Evolutionary conservation across 768 basidiomycete species (phyloP).

Genomic region (Suillus lakei): DNA sequence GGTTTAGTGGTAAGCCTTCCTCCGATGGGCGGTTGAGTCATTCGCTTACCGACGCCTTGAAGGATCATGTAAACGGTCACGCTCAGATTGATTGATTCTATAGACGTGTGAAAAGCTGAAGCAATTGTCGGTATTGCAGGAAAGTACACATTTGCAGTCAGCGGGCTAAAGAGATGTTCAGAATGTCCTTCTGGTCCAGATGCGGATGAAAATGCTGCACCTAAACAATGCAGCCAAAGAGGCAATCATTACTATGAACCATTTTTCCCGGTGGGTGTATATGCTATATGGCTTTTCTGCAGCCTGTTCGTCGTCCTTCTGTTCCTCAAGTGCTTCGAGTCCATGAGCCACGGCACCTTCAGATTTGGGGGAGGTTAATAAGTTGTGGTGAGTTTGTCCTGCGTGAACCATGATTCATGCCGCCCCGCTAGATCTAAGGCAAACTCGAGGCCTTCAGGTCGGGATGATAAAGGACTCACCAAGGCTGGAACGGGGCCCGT

Average conservation of each 20-base stretch:
- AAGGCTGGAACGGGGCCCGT: neutral
- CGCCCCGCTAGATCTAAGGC: neutral
- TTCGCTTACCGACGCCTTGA: slow-evolving; percentile 47
- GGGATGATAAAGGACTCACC: neutral
- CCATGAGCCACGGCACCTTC: too few relatives aligned
- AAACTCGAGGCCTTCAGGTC: neutral
- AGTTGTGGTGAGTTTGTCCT: neutral
- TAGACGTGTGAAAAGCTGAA: slow-evolving; percentile 59
- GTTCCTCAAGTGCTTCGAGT: neutral
- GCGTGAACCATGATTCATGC: neutral
- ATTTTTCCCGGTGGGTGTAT: slow-evolving; percentile 63
- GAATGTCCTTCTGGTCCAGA: neutral
- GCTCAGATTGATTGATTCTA: slow-evolving; percentile 78
- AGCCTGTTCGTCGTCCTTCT: neutral
- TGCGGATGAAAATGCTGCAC: slow-evolving; percentile 30
- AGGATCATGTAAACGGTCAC: slow-evolving; percentile 66
- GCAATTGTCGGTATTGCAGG: slow-evolving; percentile 78
- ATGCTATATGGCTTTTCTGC: slow-evolving; percentile 44
- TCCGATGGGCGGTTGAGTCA: neutral
- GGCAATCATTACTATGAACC: slow-evolving; percentile 64
- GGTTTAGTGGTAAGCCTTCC: too few relatives aligned
- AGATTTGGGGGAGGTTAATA: neutral
- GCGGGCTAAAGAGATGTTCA: slow-evolving; percentile 47
- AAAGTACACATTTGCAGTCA: slow-evolving; percentile 80
- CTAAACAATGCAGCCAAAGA: slow-evolving; percentile 68